Evolutionary conservation across 352 stramenopile genomes (phyloP).

Genomic region (Peronospora belbahrii): DNA sequence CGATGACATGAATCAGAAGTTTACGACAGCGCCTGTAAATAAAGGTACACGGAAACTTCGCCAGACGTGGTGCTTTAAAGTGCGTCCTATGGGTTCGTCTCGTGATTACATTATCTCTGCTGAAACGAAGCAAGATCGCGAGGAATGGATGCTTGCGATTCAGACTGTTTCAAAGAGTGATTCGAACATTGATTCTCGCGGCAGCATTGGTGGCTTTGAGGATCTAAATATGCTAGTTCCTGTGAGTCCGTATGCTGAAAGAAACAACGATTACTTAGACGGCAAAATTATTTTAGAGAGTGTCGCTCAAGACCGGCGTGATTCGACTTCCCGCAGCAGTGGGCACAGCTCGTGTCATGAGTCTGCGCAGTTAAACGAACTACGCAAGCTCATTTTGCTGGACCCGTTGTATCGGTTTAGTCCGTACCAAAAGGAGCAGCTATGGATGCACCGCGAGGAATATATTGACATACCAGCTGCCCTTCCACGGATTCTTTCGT

Average conservation of each 20-base stretch:
- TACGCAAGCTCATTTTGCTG: constrained; percentile 73
- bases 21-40: constrained; percentile 80
- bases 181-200: constrained; percentile 18
- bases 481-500: constrained; percentile 73
- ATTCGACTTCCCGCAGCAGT: constrained; percentile 52
- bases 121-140: constrained; percentile 84
- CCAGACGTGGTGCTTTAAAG: constrained; percentile 84
- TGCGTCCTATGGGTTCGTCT: constrained; percentile 62
- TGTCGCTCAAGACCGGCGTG: constrained; percentile 38
- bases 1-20: constrained; percentile 83
- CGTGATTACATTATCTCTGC: constrained; percentile 80
- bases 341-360: constrained; percentile 49
- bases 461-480: constrained; percentile 66
- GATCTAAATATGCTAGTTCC: constrained; percentile 17
- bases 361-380: constrained; percentile 37
- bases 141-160: constrained; percentile 86
- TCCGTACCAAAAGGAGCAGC: constrained; percentile 73
- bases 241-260: constrained; percentile 32
- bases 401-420: constrained; percentile 78
- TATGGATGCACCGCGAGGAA: constrained; percentile 77
- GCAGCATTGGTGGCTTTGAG: constrained; percentile 30
- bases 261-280: constrained; percentile 43
- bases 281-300: constrained; percentile 47
- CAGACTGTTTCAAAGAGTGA: constrained; percentile 66
- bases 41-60: constrained; percentile 72